Percentiles rank a stretch among this genome's conserved stretches.
Evolutionary conservation across 371 early-diverging fungal species (phyloP).

Genomic region (Cladochytrium tenue): DNA sequence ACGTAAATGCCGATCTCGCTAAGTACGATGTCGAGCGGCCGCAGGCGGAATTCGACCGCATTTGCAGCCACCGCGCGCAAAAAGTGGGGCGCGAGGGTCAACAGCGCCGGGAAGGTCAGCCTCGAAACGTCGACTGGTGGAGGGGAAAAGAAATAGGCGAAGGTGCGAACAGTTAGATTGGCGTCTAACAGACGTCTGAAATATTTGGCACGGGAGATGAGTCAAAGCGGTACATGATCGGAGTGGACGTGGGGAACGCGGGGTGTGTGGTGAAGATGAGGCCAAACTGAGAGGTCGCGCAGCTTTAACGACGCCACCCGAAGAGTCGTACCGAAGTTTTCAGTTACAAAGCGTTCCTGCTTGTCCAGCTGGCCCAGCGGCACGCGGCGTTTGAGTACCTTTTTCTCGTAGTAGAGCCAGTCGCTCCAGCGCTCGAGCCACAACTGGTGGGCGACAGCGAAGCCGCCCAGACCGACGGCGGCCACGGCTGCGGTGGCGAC

Average conservation of each 20-base stretch:
- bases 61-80: neutral
- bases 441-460: slow-evolving; percentile 1
- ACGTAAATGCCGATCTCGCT: slow-evolving; percentile 8
- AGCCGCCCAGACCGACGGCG: slow-evolving; percentile 1
- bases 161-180: no score
- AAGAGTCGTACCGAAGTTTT: slow-evolving; percentile 6
- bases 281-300: neutral
- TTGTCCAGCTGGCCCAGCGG: slow-evolving; percentile 10
- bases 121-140: neutral
- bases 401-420: slow-evolving; percentile 13
- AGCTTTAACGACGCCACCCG: neutral
- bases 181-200: no score
- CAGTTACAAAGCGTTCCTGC: slow-evolving; percentile 3
- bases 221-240: no score
- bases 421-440: slow-evolving; percentile 11
- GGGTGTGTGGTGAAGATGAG: neutral
- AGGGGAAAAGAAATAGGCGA: neutral
- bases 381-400: slow-evolving; percentile 15
- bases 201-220: no score
- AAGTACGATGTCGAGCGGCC: slow-evolving; percentile 7
- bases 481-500: slow-evolving; percentile 4
- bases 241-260: neutral
- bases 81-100: slow-evolving; percentile 1
- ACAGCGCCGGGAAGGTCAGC: slow-evolving; percentile 2
- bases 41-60: neutral